Base-by-base conservation (phyloP, 2,329 filamentous ascomycete species). In the Pezicula neosporulosa region DNA sequence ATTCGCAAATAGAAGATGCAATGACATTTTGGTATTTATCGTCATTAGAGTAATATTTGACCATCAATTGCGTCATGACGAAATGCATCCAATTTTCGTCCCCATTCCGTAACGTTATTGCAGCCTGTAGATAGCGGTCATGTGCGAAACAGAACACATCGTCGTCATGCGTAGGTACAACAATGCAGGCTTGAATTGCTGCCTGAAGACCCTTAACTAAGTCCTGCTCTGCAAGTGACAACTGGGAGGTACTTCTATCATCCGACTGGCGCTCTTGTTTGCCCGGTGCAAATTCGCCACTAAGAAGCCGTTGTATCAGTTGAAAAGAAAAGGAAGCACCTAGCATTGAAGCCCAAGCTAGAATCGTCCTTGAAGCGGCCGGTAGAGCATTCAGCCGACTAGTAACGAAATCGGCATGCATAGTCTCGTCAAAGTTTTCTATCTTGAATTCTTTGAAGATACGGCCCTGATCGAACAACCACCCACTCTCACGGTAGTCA, bases 141-240 rank as follows among this genome's bases (percentile, higher is more conserved):
- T 97, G 92, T 33, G 86, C 85, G 66, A 97, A 97, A 30, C 85
- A 83, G 68, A 96, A 97, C 38, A 85, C 81, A 67, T 96, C 90
- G 62, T 97, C 93, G 1, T 85, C 85, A 55, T 94, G 89, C 18
- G 87, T 89, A 1, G 89, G 81, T 49, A 93, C 82, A 38, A 97
- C 77, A 48, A 97, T 83, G 63, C 88, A 96, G 3, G 87, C 81
- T 60, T 90, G 83, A 16, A 97, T 79, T 9, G 91, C 84, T 28
- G 83, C 84, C 65, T 96, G 90, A 15, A 97, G 77, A 0, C 90
- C 93, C 39, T 81, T 80, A 4, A 94, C 78, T 0, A 87, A 80
- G 58, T 91, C 87, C 51, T 80, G 74, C 61, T 89, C 82, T 0
- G 84, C 78, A 49, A 35, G 71, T 64, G 10, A 78, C 72, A 19